Evolutionary conservation across 176 grass and related monocot species (phyloP).

Genomic region (Tillandsia leiboldiana): DNA sequence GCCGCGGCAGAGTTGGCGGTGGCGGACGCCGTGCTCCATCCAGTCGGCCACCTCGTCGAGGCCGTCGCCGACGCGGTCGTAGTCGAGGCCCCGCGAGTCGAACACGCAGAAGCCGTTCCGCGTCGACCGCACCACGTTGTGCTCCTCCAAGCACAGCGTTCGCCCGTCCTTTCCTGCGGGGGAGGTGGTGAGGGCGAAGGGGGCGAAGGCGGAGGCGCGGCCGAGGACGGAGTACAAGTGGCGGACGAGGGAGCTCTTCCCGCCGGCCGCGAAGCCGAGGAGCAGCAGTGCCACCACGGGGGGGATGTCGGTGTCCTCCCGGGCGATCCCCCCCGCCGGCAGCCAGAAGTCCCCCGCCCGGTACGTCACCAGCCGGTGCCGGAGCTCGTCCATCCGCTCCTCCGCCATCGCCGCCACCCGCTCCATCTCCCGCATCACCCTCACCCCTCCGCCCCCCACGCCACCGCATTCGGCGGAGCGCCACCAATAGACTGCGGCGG

Average conservation of each 20-base stretch:
- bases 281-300: slow-evolving; percentile 13
- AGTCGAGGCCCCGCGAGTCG: slow-evolving; percentile 19
- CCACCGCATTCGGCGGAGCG: background rate
- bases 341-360: slow-evolving; percentile 23
- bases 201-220: slow-evolving; percentile 15
- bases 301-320: slow-evolving; percentile 22
- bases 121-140: slow-evolving; percentile 22
- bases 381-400: slow-evolving; percentile 18
- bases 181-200: slow-evolving; percentile 9
- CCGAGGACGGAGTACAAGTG: slow-evolving; percentile 28
- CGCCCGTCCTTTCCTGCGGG: slow-evolving; percentile 24
- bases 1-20: slow-evolving; percentile 22
- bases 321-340: slow-evolving; percentile 16
- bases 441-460: background rate
- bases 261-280: slow-evolving; percentile 10
- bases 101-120: slow-evolving; percentile 31
- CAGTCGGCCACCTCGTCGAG: slow-evolving; percentile 18
- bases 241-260: slow-evolving; percentile 17
- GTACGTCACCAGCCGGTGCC: slow-evolving; percentile 18
- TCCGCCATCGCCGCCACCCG: slow-evolving; percentile 6
- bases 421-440: slow-evolving; percentile 19
- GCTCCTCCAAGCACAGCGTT: slow-evolving; percentile 25
- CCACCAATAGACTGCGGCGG: background rate
- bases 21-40: slow-evolving; percentile 20
- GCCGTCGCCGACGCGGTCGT: slow-evolving; percentile 5